phyloP scores from a whole-genome alignment of 257 asterid genomes.

The Nicotiana obtusifolia region DNA sequence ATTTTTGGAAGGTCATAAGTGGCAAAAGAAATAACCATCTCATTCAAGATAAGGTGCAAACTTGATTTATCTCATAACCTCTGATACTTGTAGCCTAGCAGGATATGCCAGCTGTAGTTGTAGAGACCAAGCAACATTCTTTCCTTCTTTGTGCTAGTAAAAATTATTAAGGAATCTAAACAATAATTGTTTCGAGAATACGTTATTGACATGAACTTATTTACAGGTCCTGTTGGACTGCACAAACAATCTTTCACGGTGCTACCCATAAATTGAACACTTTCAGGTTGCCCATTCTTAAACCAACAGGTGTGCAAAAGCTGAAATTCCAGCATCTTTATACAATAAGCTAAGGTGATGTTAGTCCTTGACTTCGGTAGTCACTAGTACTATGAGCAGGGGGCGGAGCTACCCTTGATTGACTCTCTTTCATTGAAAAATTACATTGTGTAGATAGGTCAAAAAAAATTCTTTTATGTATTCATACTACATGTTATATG shows the following conservation, averaged over 20 bases:
- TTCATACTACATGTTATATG: too few relatives aligned
- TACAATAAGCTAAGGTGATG: background rate
- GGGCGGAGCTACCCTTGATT: too few relatives aligned
- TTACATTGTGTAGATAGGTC: too few relatives aligned
- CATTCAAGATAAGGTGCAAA: background rate
- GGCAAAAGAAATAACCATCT: background rate
- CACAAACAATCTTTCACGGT: background rate
- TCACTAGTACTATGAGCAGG: background rate
- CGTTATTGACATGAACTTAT: background rate
- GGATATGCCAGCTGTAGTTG: background rate
- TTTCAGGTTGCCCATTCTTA: background rate
- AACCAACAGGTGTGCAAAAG: background rate
- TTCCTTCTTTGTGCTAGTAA: background rate
- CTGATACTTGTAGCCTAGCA: background rate
- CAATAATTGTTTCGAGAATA: background rate
- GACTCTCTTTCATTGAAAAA: too few relatives aligned
- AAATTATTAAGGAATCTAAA: background rate
- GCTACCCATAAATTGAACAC: background rate
- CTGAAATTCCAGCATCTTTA: background rate
- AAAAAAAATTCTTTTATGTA: too few relatives aligned
- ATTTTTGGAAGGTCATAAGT: conserved; percentile 1
- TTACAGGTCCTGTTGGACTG: background rate
- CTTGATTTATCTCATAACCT: background rate
- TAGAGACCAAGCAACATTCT: background rate
- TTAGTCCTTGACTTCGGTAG: background rate